Conservation (phyloP, 371 early-diverging fungal species). For the Mortierella sp. region DNA sequence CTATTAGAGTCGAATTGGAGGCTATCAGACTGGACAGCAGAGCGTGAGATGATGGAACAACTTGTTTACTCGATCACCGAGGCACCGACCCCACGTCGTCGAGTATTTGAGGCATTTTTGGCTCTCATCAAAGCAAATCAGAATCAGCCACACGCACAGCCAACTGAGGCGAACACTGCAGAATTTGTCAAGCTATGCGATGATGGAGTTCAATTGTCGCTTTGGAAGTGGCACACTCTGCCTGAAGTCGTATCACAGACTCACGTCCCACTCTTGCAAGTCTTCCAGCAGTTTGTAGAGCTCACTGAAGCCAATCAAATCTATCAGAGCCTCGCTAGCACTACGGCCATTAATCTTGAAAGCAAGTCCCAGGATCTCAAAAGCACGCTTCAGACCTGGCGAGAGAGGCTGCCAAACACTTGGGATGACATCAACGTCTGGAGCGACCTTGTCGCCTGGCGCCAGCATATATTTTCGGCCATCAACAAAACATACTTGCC, state of each 20-base stretch:
- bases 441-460: conserved; percentile 98
- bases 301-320: conserved; percentile 93
- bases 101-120: conserved; percentile 90
- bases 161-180: conserved; percentile 53
- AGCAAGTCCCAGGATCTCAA: conserved; percentile 89
- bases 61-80: conserved; percentile 72
- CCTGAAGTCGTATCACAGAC: conserved; percentile 87
- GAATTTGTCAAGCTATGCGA: conserved; percentile 89
- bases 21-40: conserved; percentile 89
- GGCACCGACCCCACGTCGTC: conserved; percentile 75
- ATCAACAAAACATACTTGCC: conserved; percentile 96
- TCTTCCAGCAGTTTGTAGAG: conserved; percentile 97
- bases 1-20: conserved; percentile 94
- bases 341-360: conserved; percentile 87
- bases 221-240: conserved; percentile 89
- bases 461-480: conserved; percentile 96
- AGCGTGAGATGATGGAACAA: conserved; percentile 78
- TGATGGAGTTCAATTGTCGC: conserved; percentile 88
- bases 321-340: conserved; percentile 81
- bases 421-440: conserved; percentile 98
- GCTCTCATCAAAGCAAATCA: conserved; percentile 78
- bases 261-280: conserved; percentile 89
- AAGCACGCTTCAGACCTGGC: conserved; percentile 94
- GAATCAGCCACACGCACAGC: conserved; percentile 73
- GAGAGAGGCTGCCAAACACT: conserved; percentile 96